phyloP scores from a whole-genome alignment of 1,284 basidiomycete species.

The Pascua guehoae region DNA sequence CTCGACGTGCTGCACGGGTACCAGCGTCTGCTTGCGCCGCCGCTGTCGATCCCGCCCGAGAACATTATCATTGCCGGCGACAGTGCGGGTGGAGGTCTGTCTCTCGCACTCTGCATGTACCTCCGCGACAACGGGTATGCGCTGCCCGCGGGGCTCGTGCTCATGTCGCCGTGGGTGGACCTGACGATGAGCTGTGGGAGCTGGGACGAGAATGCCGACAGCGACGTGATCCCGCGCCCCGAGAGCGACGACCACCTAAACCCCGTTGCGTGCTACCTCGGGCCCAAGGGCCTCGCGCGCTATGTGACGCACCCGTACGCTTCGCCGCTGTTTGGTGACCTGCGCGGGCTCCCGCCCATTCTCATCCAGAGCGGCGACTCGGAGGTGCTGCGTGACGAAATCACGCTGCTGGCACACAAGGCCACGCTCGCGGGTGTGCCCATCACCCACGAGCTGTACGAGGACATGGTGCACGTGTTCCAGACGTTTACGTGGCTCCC shows the following conservation, averaged over 20 bases:
- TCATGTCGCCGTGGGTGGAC: conserved; percentile 94
- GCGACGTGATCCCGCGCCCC: conserved; percentile 74
- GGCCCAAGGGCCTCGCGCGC: conserved; percentile 68
- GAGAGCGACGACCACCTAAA: conserved; percentile 80
- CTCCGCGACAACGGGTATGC: conserved; percentile 79
- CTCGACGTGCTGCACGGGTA: conserved; percentile 88
- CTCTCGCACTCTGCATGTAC: conserved; percentile 85
- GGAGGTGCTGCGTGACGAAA: conserved; percentile 89
- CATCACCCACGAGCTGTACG: conserved; percentile 87
- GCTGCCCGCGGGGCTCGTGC: conserved; percentile 72
- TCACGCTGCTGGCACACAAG: conserved; percentile 89
- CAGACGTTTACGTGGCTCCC: conserved; percentile 81
- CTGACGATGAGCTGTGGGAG: conserved; percentile 94
- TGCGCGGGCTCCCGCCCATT: conserved; percentile 80
- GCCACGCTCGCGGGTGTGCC: conserved; percentile 81
- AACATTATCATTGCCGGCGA: conserved; percentile 87
- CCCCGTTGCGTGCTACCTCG: conserved; percentile 88
- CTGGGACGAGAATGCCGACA: conserved; percentile 87
- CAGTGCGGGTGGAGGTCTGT: conserved; percentile 86
- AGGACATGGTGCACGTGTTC: conserved; percentile 90
- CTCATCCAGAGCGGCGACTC: conserved; percentile 92
- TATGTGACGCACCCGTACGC: conserved; percentile 96
- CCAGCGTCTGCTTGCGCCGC: conserved; percentile 77
- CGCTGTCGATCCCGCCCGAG: conserved; percentile 79
- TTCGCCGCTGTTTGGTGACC: conserved; percentile 90